Percentiles rank a stretch among this genome's conserved stretches.
Conservation (phyloP, 192 early-diverging fungal species). For the Chytriomyces sp. region DNA sequence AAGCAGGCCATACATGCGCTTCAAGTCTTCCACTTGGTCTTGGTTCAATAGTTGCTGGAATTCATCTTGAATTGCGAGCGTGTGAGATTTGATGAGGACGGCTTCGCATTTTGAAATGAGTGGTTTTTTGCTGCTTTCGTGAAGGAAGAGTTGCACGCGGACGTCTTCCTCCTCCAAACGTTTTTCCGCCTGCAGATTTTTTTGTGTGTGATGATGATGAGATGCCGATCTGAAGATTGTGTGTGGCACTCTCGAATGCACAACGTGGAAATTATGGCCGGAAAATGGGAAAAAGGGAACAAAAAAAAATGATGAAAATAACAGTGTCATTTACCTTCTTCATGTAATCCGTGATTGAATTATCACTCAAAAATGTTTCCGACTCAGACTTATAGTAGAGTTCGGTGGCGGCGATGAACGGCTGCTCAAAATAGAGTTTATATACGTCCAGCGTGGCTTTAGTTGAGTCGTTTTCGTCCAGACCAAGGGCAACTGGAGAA, state of each 20-base stretch:
- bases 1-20: conserved; percentile 80
- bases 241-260: not conserved
- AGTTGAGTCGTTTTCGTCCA: conserved; percentile 79
- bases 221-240: not conserved
- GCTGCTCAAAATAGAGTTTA: conserved; percentile 82
- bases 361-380: conserved; percentile 88
- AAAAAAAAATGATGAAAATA: too few species aligned
- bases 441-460: conserved; percentile 88
- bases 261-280: not conserved
- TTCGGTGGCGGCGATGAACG: conserved; percentile 80
- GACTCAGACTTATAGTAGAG: conserved; percentile 89
- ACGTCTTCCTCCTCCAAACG: conserved; percentile 83
- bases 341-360: conserved; percentile 94
- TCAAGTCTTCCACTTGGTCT: conserved; percentile 87
- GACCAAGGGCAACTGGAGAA: conserved; percentile 72
- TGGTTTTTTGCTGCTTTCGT: conserved; percentile 77
- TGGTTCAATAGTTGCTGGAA: conserved; percentile 88
- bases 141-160: conserved; percentile 86
- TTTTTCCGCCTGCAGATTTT: conserved; percentile 62
- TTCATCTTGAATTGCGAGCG: conserved; percentile 83
- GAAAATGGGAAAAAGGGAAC: not conserved
- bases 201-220: not conserved
- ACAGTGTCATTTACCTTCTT: conserved; percentile 68
- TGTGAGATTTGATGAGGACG: conserved; percentile 85
- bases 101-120: conserved; percentile 83